Base-by-base conservation (phyloP, 805 yeast genomes). In the Candida ipomoeae region DNA sequence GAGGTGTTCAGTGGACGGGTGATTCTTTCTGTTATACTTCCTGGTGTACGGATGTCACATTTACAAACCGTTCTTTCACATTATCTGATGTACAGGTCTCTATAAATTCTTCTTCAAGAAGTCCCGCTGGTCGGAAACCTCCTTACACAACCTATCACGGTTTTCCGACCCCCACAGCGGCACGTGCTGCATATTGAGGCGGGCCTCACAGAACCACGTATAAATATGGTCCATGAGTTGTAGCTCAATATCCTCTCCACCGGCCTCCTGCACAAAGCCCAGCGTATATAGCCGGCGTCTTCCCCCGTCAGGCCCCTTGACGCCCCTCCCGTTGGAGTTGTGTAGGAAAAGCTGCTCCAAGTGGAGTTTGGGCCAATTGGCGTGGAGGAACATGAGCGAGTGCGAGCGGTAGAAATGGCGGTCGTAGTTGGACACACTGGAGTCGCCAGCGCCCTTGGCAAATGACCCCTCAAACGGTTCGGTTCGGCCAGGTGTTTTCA, bases 331-430 rank as follows among this genome's bases (percentile, higher is more conserved):
- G 40, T 48, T 33, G 5, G 61, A 54, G 51, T 66, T 67, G 2
- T 32, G 18, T 15, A 62, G 41, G 48, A 67, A 67, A 60, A 69
- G 55, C 39, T 66, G 66, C 6, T 48, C 49, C 5, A 68, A 40
- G 32, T 60, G 54, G 40, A 46, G 64, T 46, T 69, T 69, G 20
- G 73, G 73, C 73, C 73, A 69, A 55, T 69, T 69, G 46, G 73
- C 73, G 54, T 69, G 74, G 46, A 69, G 52, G 50, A 69, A 67
- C 58, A 65, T 57, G 39, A 69, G 54, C 18, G 57, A 56, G 13
- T 65, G 62, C 10, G 64, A 57, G 51, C 57, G 59, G 54, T 59
- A 69, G 38, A 52, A 56, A 56, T 69, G 73, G 54, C 55, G 66
- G 23, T 62, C 53, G 55, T 68, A 69, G 53, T 69, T 68, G 50